A percentile compares a stretch with the other conserved stretches of the same genome.
These are phyloP conservation scores for Furcasterigmium furcatum DNA, from an alignment of 2,329 filamentous ascomycete species.

Conservation along the genomic window DNA sequence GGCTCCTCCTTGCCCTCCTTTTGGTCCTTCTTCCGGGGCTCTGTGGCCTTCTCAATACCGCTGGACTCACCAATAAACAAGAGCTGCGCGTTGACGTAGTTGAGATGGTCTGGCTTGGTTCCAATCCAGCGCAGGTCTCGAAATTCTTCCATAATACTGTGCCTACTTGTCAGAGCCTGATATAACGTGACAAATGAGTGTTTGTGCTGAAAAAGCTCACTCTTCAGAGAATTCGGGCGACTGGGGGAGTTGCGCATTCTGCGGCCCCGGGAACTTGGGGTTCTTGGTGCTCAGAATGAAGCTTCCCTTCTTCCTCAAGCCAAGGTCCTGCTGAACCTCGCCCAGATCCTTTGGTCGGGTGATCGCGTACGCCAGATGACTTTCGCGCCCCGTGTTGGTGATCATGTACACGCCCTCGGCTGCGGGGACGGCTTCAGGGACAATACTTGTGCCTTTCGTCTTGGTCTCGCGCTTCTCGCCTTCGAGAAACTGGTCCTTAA, in stretches of 20 bases:
- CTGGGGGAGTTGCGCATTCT: constrained; percentile 59
- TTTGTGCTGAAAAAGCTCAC: too few species aligned
- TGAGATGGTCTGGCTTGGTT: constrained; percentile 67
- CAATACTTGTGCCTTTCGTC: constrained; percentile 66
- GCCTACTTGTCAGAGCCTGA: constrained; percentile 1
- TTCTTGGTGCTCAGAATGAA: constrained; percentile 82
- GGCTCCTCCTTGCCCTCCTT: constrained; percentile 61
- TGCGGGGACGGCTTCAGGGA: constrained; percentile 68
- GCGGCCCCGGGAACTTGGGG: constrained; percentile 65
- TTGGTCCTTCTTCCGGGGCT: constrained; percentile 51
- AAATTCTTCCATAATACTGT: constrained; percentile 69
- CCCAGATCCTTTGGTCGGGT: constrained; percentile 69
- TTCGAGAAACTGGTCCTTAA: constrained; percentile 71
- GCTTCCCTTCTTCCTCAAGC: constrained; percentile 67
- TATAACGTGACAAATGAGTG: too few species aligned
- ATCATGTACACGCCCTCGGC: constrained; percentile 86
- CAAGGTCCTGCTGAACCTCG: constrained; percentile 72
- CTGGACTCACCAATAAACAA: constrained; percentile 72
- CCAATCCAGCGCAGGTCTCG: constrained; percentile 70
- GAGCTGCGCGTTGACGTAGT: constrained; percentile 73
- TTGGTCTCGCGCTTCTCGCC: constrained; percentile 71
- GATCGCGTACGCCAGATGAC: constrained; percentile 76
- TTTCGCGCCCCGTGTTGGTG: constrained; percentile 66
- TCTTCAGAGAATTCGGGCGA: constrained; percentile 68
- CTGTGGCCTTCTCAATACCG: constrained; percentile 52